phyloP scores from a whole-genome alignment of 1,139 yeast species.

The Hemisphaericaspora xylanilytica region DNA sequence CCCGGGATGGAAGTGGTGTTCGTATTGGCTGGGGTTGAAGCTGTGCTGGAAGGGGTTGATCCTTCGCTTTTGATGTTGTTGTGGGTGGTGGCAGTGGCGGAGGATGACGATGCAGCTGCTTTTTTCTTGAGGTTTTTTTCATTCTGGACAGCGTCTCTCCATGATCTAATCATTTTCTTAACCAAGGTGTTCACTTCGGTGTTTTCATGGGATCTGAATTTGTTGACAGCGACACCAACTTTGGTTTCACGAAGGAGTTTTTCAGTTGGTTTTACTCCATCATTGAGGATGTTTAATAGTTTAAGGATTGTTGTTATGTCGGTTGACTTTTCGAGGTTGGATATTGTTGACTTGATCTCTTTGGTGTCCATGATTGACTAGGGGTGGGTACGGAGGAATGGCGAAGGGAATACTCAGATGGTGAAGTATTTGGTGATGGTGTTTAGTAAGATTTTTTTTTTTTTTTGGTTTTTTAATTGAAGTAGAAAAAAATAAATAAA shows the following conservation, averaged over 20 bases:
- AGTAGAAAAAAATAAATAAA: not conserved
- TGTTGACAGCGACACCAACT: slow-evolving; percentile 96
- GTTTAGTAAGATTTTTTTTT: not conserved
- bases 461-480: not conserved
- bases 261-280: slow-evolving; percentile 81
- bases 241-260: slow-evolving; percentile 85
- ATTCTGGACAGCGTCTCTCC: slow-evolving; percentile 88
- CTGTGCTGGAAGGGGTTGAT: slow-evolving; percentile 7
- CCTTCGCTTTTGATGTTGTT: not conserved
- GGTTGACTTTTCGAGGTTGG: slow-evolving; percentile 69
- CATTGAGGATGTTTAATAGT: slow-evolving; percentile 63
- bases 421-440: not conserved
- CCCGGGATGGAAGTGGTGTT: slow-evolving; percentile 13
- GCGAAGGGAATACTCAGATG: not conserved
- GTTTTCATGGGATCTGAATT: slow-evolving; percentile 69
- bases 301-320: slow-evolving; percentile 67
- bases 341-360: slow-evolving; percentile 70
- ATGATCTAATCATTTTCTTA: slow-evolving; percentile 73
- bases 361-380: slow-evolving; percentile 59
- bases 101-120: slow-evolving; percentile 5
- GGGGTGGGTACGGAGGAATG: no score
- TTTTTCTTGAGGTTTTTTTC: slow-evolving; percentile 55
- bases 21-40: slow-evolving; percentile 3
- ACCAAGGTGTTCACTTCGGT: slow-evolving; percentile 67
- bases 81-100: not conserved